Base-by-base conservation (phyloP, 2,329 filamentous ascomycete genomes). In the Thermomyces lanuginosus region DNA sequence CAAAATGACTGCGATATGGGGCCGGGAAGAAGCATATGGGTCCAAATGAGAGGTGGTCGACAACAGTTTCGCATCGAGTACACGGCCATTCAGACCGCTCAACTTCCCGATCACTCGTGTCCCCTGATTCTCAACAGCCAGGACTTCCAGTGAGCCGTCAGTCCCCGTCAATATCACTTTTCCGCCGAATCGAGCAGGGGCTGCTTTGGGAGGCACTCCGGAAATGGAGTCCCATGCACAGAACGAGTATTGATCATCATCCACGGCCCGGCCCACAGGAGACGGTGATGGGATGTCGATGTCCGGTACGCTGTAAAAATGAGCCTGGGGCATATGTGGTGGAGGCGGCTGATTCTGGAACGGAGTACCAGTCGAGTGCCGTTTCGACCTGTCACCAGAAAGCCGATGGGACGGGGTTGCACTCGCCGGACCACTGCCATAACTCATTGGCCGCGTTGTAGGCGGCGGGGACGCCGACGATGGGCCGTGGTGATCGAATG, bases 21-120 rank as follows among this genome's bases (percentile, higher is more conserved):
- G 82, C 33, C 75, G 72, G 10, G 69, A 53, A 8, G 63, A 56
- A 6, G 63, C 55, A 17, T 63, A 46, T 0, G 58, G 58, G 28
- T 74, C 67, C 26, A 58, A 56, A 5, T 58, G 50, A 14, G 64
- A 53, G 10, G 62, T 68, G 66, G 76, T 81, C 1, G 79, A 74
- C 25, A 93, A 53, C 13, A 93, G 71, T 51, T 86, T 92, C 29
- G 84, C 84, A 37, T 77, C 68, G 36, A 82, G 61, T 1, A 93
- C 79, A 12, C 73, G 73, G 21, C 86, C 86, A 40, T 74, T 70
- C 15, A 93, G 60, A 4, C 80, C 81, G 43, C 76, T 75, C 24
- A 93, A 56, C 30, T 70, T 70, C 11, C 74, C 74, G 16, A 82
- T 56, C 12, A 69, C 63, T 29, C 81, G 76, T 28, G 81, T 51